Evolutionary conservation across 768 basidiomycete species (phyloP).

Genomic region (Boletales sp.): DNA sequence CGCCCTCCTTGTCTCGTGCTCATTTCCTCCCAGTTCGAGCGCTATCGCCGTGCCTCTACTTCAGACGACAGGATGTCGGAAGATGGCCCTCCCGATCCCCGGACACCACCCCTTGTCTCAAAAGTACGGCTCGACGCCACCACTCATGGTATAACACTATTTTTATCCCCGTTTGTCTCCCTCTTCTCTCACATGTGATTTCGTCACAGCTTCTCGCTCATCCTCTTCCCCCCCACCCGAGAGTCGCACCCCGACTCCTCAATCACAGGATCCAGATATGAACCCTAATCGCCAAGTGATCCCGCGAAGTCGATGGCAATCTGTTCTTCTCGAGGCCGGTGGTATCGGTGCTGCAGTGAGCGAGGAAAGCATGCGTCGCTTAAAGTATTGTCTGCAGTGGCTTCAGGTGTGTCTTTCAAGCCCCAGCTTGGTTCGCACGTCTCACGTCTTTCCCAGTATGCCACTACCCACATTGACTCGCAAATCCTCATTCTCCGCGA

Average conservation of each 20-base stretch:
- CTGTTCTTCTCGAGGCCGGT: slow-evolving; percentile 80
- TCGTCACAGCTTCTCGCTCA: slow-evolving; percentile 3
- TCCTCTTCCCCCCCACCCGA: slow-evolving; percentile 3
- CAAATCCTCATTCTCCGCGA: slow-evolving; percentile 83
- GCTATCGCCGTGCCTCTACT: slow-evolving; percentile 42
- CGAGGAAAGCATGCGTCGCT: slow-evolving; percentile 83
- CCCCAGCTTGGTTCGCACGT: not conserved
- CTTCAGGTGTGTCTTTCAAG: slow-evolving; percentile 55
- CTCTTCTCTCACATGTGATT: not conserved
- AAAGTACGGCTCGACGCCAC: not conserved
- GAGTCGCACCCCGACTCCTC: slow-evolving; percentile 23
- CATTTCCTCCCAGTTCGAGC: slow-evolving; percentile 39
- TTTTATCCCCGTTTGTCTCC: slow-evolving; percentile 6
- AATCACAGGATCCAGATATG: slow-evolving; percentile 21
- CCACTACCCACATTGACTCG: slow-evolving; percentile 81
- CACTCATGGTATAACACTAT: slow-evolving; percentile 2
- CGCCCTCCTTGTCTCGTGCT: not conserved
- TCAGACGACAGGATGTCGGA: slow-evolving; percentile 28
- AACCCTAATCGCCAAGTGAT: slow-evolving; percentile 49
- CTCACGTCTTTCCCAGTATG: slow-evolving; percentile 52
- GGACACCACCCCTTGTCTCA: not conserved
- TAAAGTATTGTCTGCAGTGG: slow-evolving; percentile 87
- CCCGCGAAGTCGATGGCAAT: slow-evolving; percentile 81
- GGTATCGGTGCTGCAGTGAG: slow-evolving; percentile 85
- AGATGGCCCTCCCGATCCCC: slow-evolving; percentile 10